A percentile compares a stretch with the other conserved stretches of the same genome.
phyloP scores from a whole-genome alignment of 1,284 basidiomycete genomes.

The Heimioporus punctisporus region DNA sequence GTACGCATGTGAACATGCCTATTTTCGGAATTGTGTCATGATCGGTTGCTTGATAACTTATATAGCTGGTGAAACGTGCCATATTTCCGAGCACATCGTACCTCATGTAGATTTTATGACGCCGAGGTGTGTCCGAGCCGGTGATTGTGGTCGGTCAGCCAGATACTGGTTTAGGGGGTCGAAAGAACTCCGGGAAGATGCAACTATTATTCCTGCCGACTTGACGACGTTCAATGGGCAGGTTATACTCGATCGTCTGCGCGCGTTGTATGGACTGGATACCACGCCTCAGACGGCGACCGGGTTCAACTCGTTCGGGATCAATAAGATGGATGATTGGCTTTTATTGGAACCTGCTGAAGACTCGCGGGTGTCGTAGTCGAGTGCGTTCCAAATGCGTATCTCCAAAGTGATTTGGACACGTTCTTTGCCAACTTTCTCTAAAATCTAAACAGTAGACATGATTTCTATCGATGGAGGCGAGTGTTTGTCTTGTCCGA shows the following conservation, averaged over 20 bases:
- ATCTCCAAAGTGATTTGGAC: slow-evolving; percentile 45
- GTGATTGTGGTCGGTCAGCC: slow-evolving; percentile 14
- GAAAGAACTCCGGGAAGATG: slow-evolving; percentile 25
- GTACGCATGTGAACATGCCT: no score
- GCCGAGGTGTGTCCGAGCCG: slow-evolving; percentile 19
- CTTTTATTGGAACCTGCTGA: not conserved
- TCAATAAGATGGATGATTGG: slow-evolving; percentile 16
- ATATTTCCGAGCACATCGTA: slow-evolving; percentile 24
- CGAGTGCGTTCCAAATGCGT: slow-evolving; percentile 34
- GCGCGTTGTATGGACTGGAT: slow-evolving; percentile 36
- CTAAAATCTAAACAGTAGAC: slow-evolving; percentile 13
- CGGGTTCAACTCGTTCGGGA: slow-evolving; percentile 37
- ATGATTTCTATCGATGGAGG: slow-evolving; percentile 33
- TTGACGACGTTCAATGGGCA: slow-evolving; percentile 35
- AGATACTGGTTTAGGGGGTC: slow-evolving; percentile 9
- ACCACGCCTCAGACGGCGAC: slow-evolving; percentile 25
- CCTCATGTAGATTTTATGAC: slow-evolving; percentile 34
- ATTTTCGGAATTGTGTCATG: slow-evolving; percentile 11
- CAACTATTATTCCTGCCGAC: slow-evolving; percentile 3
- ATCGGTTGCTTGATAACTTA: slow-evolving; percentile 2
- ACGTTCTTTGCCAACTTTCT: slow-evolving; percentile 42
- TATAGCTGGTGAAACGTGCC: slow-evolving; percentile 29
- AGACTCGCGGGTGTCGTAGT: slow-evolving; percentile 14
- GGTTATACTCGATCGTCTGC: slow-evolving; percentile 40
- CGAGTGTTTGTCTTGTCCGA: not conserved